phyloP scores from a whole-genome alignment of 179 eudicot species.

The Heliamphora pulchella region DNA sequence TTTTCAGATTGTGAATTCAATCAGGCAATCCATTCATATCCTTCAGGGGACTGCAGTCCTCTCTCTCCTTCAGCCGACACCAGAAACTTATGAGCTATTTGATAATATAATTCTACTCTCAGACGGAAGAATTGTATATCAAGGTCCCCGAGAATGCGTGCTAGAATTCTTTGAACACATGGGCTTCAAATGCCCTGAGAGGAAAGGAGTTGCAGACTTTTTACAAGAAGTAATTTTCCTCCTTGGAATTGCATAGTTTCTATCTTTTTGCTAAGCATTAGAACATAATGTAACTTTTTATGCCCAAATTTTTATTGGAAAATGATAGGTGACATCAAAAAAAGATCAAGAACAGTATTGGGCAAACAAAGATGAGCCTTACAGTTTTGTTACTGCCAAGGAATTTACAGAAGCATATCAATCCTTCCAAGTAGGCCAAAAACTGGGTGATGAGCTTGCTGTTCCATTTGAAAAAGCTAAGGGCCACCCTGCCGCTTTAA shows the following conservation, averaged over 20 bases:
- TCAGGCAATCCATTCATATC: conserved; percentile 79
- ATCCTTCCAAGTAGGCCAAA: conserved; percentile 67
- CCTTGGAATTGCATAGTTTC: too few species aligned
- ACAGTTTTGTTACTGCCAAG: conserved; percentile 50
- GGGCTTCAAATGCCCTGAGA: conserved; percentile 46
- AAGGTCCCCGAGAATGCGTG: conserved; percentile 34
- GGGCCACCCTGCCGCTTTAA: conserved; percentile 67
- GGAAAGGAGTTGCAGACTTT: conserved; percentile 91
- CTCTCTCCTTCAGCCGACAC: conserved; percentile 96
- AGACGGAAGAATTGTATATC: conserved; percentile 35
- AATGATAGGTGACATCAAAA: conserved; percentile 66
- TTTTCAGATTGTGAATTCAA: conserved; percentile 75
- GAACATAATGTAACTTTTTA: too few species aligned
- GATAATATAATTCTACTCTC: conserved; percentile 36
- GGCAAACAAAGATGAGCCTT: conserved; percentile 49
- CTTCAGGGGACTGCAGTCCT: conserved; percentile 65
- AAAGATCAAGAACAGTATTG: conserved; percentile 96
- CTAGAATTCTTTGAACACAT: conserved; percentile 31
- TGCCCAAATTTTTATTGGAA: too few species aligned
- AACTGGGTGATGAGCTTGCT: conserved; percentile 63
- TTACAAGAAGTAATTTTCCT: conserved; percentile 66
- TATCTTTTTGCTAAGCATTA: too few species aligned
- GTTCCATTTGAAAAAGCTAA: conserved; percentile 54
- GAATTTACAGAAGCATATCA: conserved; percentile 60
- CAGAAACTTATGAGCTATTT: conserved; percentile 84